Conservation (phyloP, 1,139 yeast genomes). For the Lodderomyces parapsilosis region DNA sequence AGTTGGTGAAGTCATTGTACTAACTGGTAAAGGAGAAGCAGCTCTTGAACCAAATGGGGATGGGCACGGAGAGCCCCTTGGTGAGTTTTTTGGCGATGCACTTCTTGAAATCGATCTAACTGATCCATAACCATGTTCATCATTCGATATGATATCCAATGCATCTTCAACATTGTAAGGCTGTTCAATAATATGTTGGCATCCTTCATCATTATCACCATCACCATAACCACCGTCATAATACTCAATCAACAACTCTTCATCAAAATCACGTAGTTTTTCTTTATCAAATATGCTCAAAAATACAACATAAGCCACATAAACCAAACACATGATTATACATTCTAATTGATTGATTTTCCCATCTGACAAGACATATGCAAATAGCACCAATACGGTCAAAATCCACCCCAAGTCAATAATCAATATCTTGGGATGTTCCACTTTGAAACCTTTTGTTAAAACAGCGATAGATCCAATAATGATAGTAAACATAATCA, state of each 20-base stretch:
- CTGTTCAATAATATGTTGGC: slow-evolving; percentile 14
- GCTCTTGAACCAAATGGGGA: slow-evolving; percentile 2
- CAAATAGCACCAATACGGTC: slow-evolving; percentile 35
- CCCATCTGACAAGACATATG: slow-evolving; percentile 50
- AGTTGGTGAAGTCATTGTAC: slow-evolving; percentile 1
- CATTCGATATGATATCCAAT: slow-evolving; percentile 22
- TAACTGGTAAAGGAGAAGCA: not conserved
- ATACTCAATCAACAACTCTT: slow-evolving; percentile 13
- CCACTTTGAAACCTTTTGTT: slow-evolving; percentile 24
- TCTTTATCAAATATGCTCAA: slow-evolving; percentile 24
- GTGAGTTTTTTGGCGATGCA: slow-evolving; percentile 6
- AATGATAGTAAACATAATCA: slow-evolving; percentile 36
- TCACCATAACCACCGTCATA: slow-evolving; percentile 12
- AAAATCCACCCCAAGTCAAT: slow-evolving; percentile 36
- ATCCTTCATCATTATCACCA: slow-evolving; percentile 7
- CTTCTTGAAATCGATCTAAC: slow-evolving; percentile 9
- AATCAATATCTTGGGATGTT: slow-evolving; percentile 21
- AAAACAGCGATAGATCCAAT: slow-evolving; percentile 35
- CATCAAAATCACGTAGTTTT: slow-evolving; percentile 14
- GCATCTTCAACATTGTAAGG: slow-evolving; percentile 29
- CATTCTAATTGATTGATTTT: slow-evolving; percentile 48
- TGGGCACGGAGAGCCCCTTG: slow-evolving; percentile 2
- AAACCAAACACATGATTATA: slow-evolving; percentile 38
- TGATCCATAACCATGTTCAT: slow-evolving; percentile 15
- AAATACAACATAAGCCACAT: slow-evolving; percentile 34